Evolutionary conservation across 78 protist genomes (phyloP).

Genomic region (Anaeramoeba flamelloides): DNA sequence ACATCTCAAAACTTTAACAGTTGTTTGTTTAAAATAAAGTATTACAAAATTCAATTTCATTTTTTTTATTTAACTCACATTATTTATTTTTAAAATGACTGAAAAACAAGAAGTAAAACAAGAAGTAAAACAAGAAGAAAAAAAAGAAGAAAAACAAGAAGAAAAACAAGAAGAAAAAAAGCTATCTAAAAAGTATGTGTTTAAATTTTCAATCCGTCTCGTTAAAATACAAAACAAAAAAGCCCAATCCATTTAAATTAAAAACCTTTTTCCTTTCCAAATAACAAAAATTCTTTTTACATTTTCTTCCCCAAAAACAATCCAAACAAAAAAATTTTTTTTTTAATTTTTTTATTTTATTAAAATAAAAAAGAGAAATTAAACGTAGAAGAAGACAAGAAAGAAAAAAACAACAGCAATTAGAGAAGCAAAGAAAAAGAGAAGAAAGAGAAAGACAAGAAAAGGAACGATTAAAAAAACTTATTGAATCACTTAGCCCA

Average conservation of each 20-base stretch:
- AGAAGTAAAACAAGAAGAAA: background rate
- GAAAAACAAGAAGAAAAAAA: background rate
- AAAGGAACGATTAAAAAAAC: background rate
- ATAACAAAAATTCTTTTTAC: background rate
- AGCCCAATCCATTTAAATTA: background rate
- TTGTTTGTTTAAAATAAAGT: no score
- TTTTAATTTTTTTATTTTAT: background rate
- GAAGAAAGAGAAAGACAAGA: background rate
- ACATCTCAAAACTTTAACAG: no score
- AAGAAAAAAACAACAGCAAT: background rate
- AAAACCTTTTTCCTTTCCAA: background rate
- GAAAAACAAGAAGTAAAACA: background rate
- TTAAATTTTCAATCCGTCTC: no score
- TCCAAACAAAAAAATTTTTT: background rate
- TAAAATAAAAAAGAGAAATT: background rate
- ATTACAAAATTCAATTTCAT: background rate
- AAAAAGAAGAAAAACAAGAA: background rate
- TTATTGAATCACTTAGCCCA: background rate
- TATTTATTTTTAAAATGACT: background rate
- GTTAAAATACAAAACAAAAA: background rate
- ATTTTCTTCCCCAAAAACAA: background rate
- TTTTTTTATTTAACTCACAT: background rate
- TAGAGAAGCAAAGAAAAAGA: background rate
- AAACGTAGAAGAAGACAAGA: background rate
- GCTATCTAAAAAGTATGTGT: background rate